These are phyloP conservation scores for Coniella vitis DNA, from an alignment of 2,329 filamentous ascomycete genomes.

Conservation along the genomic window DNA sequence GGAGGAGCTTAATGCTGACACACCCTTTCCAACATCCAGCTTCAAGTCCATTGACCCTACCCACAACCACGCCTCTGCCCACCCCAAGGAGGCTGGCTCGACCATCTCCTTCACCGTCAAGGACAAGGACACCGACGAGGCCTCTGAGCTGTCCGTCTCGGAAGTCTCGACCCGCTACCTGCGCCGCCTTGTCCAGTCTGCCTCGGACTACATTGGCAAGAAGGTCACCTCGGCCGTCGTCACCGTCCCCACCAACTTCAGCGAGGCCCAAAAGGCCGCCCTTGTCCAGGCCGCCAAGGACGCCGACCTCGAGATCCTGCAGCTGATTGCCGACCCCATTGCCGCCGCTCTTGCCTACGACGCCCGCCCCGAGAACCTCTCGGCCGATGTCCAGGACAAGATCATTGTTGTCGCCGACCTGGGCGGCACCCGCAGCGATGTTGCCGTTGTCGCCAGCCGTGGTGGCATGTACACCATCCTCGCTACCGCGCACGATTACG, in stretches of 20 bases:
- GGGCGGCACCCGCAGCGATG: conserved; percentile 86
- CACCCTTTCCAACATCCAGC: conserved; percentile 28
- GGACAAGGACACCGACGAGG: conserved; percentile 61
- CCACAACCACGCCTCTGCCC: conserved; percentile 86
- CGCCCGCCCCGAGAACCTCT: conserved; percentile 62
- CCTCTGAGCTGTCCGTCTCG: conserved; percentile 65
- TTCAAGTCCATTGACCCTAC: conserved; percentile 97
- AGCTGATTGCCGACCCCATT: conserved; percentile 87
- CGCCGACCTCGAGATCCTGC: conserved; percentile 81
- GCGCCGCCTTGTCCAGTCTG: conserved; percentile 71
- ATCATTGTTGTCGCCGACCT: conserved; percentile 86
- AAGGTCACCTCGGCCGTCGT: conserved; percentile 91
- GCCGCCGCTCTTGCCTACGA: conserved; percentile 88
- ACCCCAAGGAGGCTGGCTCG: conserved; percentile 69
- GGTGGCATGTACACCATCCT: conserved; percentile 95
- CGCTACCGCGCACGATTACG: conserved; percentile 91
- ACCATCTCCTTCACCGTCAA: conserved; percentile 76
- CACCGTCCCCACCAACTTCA: conserved; percentile 89
- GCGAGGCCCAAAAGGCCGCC: conserved; percentile 76
- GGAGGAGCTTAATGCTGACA: no score
- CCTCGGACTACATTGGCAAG: conserved; percentile 88
- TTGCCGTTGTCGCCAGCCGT: conserved; percentile 82
- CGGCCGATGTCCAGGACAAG: conserved; percentile 67
- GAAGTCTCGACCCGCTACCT: conserved; percentile 83
- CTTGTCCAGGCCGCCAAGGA: conserved; percentile 70